These are phyloP conservation scores for Striga hermonthica DNA, from an alignment of 305 asterid genomes.

Conservation along the genomic window DNA sequence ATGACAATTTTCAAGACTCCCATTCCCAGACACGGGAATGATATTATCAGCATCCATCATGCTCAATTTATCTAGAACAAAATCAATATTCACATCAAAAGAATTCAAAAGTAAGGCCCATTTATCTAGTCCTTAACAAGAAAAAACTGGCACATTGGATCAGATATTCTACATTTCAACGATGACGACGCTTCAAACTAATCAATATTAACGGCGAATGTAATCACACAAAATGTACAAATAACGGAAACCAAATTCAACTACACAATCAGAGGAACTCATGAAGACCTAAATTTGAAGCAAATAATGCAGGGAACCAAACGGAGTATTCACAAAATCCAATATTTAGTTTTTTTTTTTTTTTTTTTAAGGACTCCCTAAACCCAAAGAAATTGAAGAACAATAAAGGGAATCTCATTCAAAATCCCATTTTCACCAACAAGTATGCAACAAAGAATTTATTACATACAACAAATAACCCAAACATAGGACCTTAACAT, in stretches of 20 bases:
- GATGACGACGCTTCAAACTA: neutral
- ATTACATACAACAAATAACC: neutral
- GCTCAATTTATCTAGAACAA: constrained; percentile 34
- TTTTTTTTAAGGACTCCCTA: no score
- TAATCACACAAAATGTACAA: neutral
- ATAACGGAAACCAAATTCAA: neutral
- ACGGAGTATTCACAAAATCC: no score
- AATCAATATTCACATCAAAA: constrained; percentile 26
- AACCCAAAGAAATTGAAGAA: no score
- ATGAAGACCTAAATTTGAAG: neutral
- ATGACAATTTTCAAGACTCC: constrained; percentile 43
- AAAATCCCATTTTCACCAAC: constrained; percentile 28
- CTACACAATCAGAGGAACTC: neutral
- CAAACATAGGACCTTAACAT: constrained; percentile 12
- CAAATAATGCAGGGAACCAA: no score
- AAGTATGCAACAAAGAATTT: constrained; percentile 21
- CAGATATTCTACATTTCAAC: neutral
- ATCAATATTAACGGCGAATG: neutral
- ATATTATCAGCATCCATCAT: constrained; percentile 53
- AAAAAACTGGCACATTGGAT: constrained; percentile 20
- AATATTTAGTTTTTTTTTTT: no score
- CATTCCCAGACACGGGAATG: constrained; percentile 41
- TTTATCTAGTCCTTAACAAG: neutral
- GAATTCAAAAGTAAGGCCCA: constrained; percentile 1
- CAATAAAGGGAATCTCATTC: constrained; percentile 16